Evolutionary conservation across 371 early-diverging fungal genomes (phyloP), one percentile per base, ranked within the genome.

Genomic region (Lichtheimia hyalospora): DNA sequence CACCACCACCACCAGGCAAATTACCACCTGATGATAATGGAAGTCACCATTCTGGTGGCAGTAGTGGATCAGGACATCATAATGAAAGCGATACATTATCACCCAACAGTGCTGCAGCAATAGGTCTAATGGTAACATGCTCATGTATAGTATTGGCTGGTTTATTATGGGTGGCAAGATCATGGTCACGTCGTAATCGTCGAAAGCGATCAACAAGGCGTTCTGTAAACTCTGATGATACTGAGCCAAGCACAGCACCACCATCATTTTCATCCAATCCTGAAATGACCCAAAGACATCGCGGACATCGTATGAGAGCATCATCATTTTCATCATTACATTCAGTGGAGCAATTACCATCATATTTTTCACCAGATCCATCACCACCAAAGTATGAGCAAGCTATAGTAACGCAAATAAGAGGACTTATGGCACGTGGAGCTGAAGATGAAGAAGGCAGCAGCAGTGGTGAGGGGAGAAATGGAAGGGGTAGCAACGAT

Each of bases 301-400:
- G 52, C 3, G 23, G 27, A 12, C 16, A 50, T 15, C 20, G 25
- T 49, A 27, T 55, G 48, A 27, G 40, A 21, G 7, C 54, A 20
- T 57, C 70, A 21, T 61, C 55, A 0, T 58, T 64, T 20, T 69
- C 68, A 42, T 62, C 61, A n/a, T 24, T 60, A 15, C 50, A 62
- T 1, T 62, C 61, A n/a, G 44, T 53, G 13, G 75, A 77, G 25
- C 60, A 69, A 7, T 39, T 77, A 12, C 78, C 78, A 1, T 66
- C 73, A 18, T 77, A 77, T n/a, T 49, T 66, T 18, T 60, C 71
- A 7, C 69, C 75, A 7, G 73, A 72, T 46, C 59, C 63, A 5
- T 58, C 71, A 3, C 75, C 75, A 20, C 78, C 78, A 21, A 77
- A 77, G 58, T 77, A 77, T 51, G 78, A 77, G 54, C 75, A 77